phyloP scores from a whole-genome alignment of 1,139 yeast species.

The Yamadazyma conglobata region DNA sequence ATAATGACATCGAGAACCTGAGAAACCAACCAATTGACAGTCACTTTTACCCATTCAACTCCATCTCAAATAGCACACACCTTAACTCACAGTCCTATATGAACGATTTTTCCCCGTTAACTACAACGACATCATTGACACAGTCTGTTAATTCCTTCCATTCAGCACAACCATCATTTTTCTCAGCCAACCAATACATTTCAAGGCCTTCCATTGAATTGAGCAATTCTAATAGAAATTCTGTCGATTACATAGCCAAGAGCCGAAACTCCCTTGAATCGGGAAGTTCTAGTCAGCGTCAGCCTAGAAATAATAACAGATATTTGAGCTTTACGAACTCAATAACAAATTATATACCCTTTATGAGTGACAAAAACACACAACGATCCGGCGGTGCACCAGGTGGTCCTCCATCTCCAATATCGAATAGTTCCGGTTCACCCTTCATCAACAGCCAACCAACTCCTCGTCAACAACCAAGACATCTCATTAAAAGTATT shows the following conservation, averaged over 20 bases:
- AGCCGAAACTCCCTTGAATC: conserved; percentile 27
- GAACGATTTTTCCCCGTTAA: conserved; percentile 39
- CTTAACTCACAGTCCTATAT: conserved; percentile 5
- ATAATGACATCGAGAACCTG: conserved; percentile 11
- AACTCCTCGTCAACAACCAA: conserved; percentile 23
- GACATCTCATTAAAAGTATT: conserved; percentile 41
- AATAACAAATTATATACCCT: conserved; percentile 41
- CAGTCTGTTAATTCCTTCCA: conserved; percentile 42
- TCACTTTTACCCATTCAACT: conserved; percentile 12
- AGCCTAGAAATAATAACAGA: conserved; percentile 18
- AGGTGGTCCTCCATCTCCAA: conserved; percentile 20
- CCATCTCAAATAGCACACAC: conserved; percentile 11
- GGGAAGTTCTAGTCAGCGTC: conserved; percentile 13
- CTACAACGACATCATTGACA: conserved; percentile 45
- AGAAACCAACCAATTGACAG: conserved; percentile 18
- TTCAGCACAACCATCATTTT: conserved; percentile 44
- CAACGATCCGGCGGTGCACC: conserved; percentile 17
- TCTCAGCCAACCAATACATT: conserved; percentile 44
- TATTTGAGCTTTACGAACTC: conserved; percentile 38
- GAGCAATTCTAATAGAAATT: conserved; percentile 32
- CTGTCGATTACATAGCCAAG: conserved; percentile 31
- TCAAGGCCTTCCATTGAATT: conserved; percentile 40
- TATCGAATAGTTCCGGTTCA: conserved; percentile 9
- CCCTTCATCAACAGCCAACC: conserved; percentile 11
- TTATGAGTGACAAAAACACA: conserved; percentile 36